phyloP scores from a whole-genome alignment of 495 filamentous ascomycete species.

The Echria macrotheca region DNA sequence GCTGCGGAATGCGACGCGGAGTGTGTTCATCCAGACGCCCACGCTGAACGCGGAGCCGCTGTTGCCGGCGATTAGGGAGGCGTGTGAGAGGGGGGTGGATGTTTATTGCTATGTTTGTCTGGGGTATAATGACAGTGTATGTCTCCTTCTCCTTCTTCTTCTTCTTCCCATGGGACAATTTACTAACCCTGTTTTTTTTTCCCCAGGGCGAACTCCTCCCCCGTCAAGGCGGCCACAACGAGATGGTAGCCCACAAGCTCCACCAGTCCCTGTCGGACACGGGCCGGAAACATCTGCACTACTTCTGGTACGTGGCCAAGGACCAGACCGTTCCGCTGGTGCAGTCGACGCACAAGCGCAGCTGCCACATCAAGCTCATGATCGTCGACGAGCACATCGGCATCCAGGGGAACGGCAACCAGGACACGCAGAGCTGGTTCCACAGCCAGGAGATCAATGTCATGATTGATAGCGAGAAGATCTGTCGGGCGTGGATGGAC shows the following conservation, averaged over 20 bases:
- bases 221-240: constrained; percentile 70
- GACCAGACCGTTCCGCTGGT: constrained; percentile 63
- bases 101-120: constrained; percentile 67
- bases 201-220: constrained; percentile 63
- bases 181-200: background rate
- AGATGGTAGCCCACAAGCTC: constrained; percentile 56
- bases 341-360: constrained; percentile 54
- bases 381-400: constrained; percentile 63
- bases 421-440: constrained; percentile 77
- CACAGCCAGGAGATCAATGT: constrained; percentile 74
- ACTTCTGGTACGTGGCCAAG: constrained; percentile 65
- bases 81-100: constrained; percentile 58
- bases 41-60: constrained; percentile 69
- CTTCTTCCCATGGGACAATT: background rate
- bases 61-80: constrained; percentile 54
- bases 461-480: constrained; percentile 55
- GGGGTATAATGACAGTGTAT: constrained; percentile 67
- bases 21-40: constrained; percentile 69
- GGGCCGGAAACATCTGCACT: constrained; percentile 46
- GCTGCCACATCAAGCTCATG: constrained; percentile 72
- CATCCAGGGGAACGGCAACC: constrained; percentile 70
- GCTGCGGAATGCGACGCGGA: constrained; percentile 54
- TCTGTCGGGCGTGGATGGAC: constrained; percentile 60
- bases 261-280: constrained; percentile 45
- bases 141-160: constrained; percentile 8